Evolutionary conservation across 495 filamentous ascomycete genomes (phyloP).

Genomic region (Umbilicaria muhlenbergii): DNA sequence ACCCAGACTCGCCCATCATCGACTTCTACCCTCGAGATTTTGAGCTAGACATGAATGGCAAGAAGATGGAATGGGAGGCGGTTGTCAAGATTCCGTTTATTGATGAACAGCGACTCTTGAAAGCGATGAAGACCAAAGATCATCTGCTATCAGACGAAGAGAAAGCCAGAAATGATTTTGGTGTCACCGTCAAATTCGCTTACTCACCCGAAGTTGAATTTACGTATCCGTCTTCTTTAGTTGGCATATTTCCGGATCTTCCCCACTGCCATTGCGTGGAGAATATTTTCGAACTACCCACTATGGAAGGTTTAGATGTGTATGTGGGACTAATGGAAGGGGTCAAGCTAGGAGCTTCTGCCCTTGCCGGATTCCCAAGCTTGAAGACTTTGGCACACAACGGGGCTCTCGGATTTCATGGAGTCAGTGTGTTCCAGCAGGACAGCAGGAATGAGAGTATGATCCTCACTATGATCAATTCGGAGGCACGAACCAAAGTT

Average conservation of each 20-base stretch:
- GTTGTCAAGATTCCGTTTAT: conserved; percentile 99
- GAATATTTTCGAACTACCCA: conserved; percentile 89
- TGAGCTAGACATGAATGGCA: conserved; percentile 97
- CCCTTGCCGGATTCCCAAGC: conserved; percentile 85
- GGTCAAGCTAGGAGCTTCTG: conserved; percentile 61
- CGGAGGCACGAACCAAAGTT: conserved; percentile 51
- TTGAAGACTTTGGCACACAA: conserved; percentile 68
- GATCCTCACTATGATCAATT: conserved; percentile 68
- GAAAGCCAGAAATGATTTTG: conserved; percentile 73
- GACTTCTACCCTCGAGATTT: conserved; percentile 98
- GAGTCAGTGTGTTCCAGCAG: conserved; percentile 91
- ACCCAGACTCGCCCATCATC: conserved; percentile 81
- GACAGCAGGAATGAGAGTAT: conserved; percentile 95
- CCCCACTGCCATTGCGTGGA: conserved; percentile 77
- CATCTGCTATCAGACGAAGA: conserved; percentile 59
- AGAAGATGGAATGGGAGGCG: conserved; percentile 99
- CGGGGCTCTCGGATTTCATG: conserved; percentile 72
- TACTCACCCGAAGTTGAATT: conserved; percentile 64
- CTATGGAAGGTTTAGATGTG: conserved; percentile 77
- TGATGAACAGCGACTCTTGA: conserved; percentile 69
- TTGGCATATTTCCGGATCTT: conserved; percentile 84
- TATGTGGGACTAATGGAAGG: conserved; percentile 78
- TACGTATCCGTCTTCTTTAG: conserved; percentile 68
- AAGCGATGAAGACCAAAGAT: conserved; percentile 74
- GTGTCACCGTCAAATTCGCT: conserved; percentile 82